phyloP scores from a whole-genome alignment of 495 filamentous ascomycete species.

The Chaetomium cochliodes region DNA sequence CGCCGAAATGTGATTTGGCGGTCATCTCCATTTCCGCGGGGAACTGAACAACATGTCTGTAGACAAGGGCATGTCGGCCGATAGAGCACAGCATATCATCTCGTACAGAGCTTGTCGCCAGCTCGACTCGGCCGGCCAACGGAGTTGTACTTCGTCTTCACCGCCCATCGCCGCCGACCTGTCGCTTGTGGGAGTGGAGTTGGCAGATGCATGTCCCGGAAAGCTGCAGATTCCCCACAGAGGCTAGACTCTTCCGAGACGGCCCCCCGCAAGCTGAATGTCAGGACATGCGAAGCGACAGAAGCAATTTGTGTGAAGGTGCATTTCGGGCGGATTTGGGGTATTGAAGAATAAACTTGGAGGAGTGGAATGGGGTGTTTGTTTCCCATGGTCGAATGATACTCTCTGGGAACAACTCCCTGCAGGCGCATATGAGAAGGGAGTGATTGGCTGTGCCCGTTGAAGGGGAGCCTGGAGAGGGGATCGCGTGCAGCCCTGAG shows the following conservation, averaged over 20 bases:
- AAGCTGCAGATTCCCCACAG: conserved; percentile 3
- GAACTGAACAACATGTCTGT: no score
- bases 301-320: no score
- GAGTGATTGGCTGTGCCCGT: background rate
- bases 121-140: no score
- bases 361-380: background rate
- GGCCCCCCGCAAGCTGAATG: background rate
- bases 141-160: background rate
- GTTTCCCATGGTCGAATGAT: background rate
- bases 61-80: no score
- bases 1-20: no score
- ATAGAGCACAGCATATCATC: no score
- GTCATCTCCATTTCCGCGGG: no score
- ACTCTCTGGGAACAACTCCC: background rate
- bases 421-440: background rate
- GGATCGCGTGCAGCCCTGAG: background rate
- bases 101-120: no score
- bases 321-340: no score
- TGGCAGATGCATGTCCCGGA: background rate
- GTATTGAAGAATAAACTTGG: background rate
- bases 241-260: background rate
- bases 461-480: background rate
- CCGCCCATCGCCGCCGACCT: conserved; percentile 4
- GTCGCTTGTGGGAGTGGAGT: conserved; percentile 6
- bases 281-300: no score